phyloP scores from a whole-genome alignment of 164 flowering plant species.

The Magnolia sinica region DNA sequence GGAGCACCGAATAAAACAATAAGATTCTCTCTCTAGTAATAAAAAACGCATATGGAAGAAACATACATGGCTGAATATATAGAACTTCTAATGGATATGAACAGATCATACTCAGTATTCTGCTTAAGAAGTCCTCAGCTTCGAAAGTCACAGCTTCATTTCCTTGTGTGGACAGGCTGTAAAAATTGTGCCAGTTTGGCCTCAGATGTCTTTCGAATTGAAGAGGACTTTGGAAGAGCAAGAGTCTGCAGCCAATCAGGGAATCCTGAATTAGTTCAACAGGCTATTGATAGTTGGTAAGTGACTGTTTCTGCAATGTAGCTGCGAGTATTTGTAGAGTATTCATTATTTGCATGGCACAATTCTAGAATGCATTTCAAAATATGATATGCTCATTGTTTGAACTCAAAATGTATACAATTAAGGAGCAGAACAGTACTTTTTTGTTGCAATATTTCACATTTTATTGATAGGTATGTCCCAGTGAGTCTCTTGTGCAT shows the following conservation, averaged over 20 bases:
- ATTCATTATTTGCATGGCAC: not conserved
- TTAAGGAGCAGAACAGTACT: too few species aligned
- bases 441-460: too few species aligned
- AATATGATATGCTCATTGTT: not conserved
- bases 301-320: constrained; percentile 8
- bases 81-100: too few species aligned
- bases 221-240: constrained; percentile 97
- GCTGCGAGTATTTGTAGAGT: not conserved
- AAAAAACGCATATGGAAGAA: too few species aligned
- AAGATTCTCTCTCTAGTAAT: too few species aligned
- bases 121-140: not conserved
- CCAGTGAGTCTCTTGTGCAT: too few species aligned
- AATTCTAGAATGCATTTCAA: not conserved
- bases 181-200: constrained; percentile 89
- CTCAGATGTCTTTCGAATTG: constrained; percentile 68
- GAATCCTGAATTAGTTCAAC: constrained; percentile 53
- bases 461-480: too few species aligned
- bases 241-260: constrained; percentile 78
- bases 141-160: not conserved
- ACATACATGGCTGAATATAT: too few species aligned
- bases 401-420: not conserved
- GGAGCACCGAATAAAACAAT: too few species aligned
- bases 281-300: constrained; percentile 95
- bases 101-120: not conserved
- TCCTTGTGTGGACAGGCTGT: constrained; percentile 52